phyloP scores from a whole-genome alignment of 371 early-diverging fungal genomes.

The Thermomucor indicae-seudaticae region DNA sequence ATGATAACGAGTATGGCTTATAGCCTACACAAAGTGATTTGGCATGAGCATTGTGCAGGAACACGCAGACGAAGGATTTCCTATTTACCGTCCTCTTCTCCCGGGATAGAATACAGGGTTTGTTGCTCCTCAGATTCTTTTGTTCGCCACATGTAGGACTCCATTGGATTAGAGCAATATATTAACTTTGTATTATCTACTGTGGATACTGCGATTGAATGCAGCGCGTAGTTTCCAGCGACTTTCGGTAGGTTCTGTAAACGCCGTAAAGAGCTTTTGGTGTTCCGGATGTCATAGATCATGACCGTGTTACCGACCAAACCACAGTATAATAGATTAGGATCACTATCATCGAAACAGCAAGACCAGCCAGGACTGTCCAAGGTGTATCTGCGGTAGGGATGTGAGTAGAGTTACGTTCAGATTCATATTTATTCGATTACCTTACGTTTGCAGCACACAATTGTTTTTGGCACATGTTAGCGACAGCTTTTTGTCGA shows the following conservation, averaged over 20 bases:
- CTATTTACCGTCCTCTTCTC: conserved; percentile 5
- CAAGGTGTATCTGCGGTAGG: conserved; percentile 9
- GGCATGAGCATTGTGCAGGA: background rate
- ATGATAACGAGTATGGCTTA: conserved; percentile 13
- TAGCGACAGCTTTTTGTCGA: conserved; percentile 11
- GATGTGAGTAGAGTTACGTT: background rate
- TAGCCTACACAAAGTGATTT: conserved; percentile 1
- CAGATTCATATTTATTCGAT: background rate
- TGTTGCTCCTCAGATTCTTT: background rate
- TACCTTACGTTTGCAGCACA: conserved; percentile 5
- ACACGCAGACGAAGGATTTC: background rate
- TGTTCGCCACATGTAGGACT: conserved; percentile 10
- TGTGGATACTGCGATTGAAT: conserved; percentile 1
- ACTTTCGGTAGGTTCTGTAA: no score
- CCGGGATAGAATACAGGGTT: background rate
- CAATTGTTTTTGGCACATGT: conserved; percentile 12
- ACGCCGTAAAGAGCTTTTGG: conserved; percentile 8
- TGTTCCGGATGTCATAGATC: conserved; percentile 37
- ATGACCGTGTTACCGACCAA: conserved; percentile 19
- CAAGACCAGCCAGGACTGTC: conserved; percentile 29
- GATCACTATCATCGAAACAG: conserved; percentile 17
- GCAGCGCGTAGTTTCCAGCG: conserved; percentile 3
- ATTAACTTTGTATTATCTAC: background rate
- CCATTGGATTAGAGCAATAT: conserved; percentile 7
- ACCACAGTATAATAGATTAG: conserved; percentile 34